Base-by-base conservation (phyloP, 75 land plant genomes). In the Cunninghamia lanceolata region DNA sequence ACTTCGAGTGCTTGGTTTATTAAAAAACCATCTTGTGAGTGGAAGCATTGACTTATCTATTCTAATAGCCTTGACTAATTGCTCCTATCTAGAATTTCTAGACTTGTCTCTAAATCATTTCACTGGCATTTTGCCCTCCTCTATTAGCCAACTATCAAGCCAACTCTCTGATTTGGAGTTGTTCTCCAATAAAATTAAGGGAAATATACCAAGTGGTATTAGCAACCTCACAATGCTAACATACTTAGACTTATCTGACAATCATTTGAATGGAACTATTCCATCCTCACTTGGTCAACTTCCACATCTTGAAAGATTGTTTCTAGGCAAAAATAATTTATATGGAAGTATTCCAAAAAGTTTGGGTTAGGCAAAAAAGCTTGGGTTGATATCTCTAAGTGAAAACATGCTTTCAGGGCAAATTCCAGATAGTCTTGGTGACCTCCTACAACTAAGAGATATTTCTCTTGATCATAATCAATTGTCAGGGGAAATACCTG, bases 221-320 rank as follows among this genome's bases (percentile, higher is more conserved):
- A 4, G 5, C 73, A 78, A 78, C 42, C 45, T 38, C 13, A 78
- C 45, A 78, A 42, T 35, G 19, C 15, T 78, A 28, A 25, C 40
- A 78, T 4, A 39, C 9, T 7, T 38, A 5, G 4, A 36, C 28
- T 19, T 78, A 19, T 13, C 2, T 4, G 0, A 40, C 0, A 78
- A 70, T 30, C 1, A 0, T n/a, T 39, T 17, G 77, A 91, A 17
- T 21, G 63, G 75, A 32, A 89, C 21, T 87, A 91, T 91, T 17
- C 92, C 90, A 43, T 83, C 45, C 16, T 83, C 84, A 47, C 32
- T 91, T 1, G 82, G 91, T 71, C 78, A 59, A 74, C 30, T 84
- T 21, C 2, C 82, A 15, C 85, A 87, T 28, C 88, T 91, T 16
- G 56, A 84, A 52, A 34, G 4, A 21, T 39, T 89, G 47, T n/a